Conservation (phyloP, 257 asterid species). For the Striga asiatica region DNA sequence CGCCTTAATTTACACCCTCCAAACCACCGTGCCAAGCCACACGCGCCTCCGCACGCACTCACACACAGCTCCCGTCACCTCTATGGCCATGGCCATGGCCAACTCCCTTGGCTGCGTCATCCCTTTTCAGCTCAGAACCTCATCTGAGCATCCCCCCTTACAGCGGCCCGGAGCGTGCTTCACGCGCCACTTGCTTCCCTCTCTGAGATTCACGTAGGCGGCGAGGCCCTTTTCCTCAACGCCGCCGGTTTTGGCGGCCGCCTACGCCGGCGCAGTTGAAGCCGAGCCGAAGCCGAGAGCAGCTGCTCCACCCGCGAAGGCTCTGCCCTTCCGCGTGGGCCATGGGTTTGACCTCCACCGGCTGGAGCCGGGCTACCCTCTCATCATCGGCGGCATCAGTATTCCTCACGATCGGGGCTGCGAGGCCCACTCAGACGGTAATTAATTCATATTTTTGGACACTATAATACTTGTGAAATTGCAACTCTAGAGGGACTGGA, state of each 20-base stretch:
- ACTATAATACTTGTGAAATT: too few species aligned
- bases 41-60: constrained; percentile 8
- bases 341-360: constrained; percentile 94
- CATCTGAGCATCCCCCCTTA: constrained; percentile 12
- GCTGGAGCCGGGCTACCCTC: constrained; percentile 82
- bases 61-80: background rate
- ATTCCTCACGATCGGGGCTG: constrained; percentile 83
- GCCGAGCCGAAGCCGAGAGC: constrained; percentile 27
- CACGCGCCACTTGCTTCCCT: constrained; percentile 12
- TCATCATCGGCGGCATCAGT: constrained; percentile 62
- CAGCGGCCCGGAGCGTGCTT: constrained; percentile 13
- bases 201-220: constrained; percentile 15
- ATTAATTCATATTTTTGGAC: constrained; percentile 80
- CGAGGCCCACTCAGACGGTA: constrained; percentile 87
- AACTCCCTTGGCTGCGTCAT: constrained; percentile 19
- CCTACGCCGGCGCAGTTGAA: constrained; percentile 32
- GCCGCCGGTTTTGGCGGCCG: constrained; percentile 13
- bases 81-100: too few species aligned
- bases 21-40: constrained; percentile 3
- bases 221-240: constrained; percentile 16
- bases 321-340: constrained; percentile 77
- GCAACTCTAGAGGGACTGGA: too few species aligned
- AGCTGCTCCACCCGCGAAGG: constrained; percentile 27
- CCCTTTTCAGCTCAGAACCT: constrained; percentile 16
- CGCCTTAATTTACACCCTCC: background rate